Conservation (phyloP, 2,329 filamentous ascomycete genomes). For the Alternaria sp. region DNA sequence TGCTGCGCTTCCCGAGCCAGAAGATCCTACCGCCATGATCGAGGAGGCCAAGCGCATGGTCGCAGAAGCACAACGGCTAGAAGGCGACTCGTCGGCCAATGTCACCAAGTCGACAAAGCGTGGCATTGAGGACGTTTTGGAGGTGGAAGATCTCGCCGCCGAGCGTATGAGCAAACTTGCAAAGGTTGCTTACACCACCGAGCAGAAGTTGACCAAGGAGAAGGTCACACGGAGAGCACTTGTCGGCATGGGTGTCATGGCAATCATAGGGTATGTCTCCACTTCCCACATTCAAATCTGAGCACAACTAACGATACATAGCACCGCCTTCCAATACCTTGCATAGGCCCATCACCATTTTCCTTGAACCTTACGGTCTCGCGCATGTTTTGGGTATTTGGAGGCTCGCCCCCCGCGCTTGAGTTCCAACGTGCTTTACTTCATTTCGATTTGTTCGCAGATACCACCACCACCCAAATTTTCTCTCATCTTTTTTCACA, state of each 20-base stretch:
- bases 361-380: slow-evolving; percentile 1
- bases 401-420: background rate
- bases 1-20: slow-evolving; percentile 72
- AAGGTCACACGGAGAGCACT: slow-evolving; percentile 85
- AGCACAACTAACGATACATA: slow-evolving; percentile 24
- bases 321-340: slow-evolving; percentile 41
- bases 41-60: slow-evolving; percentile 89
- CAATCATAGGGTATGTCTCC: slow-evolving; percentile 84
- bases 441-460: slow-evolving; percentile 17
- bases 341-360: slow-evolving; percentile 10
- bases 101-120: slow-evolving; percentile 40
- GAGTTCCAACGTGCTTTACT: slow-evolving; percentile 1
- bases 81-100: slow-evolving; percentile 37
- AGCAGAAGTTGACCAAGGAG: slow-evolving; percentile 82
- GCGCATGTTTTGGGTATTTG: slow-evolving; percentile 16
- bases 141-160: slow-evolving; percentile 55
- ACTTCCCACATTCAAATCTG: background rate
- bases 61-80: slow-evolving; percentile 67
- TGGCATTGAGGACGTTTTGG: slow-evolving; percentile 65
- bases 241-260: slow-evolving; percentile 82
- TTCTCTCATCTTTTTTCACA: slow-evolving; percentile 9
- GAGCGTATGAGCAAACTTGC: slow-evolving; percentile 72
- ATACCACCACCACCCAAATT: slow-evolving; percentile 19
- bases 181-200: slow-evolving; percentile 62
- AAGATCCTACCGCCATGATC: slow-evolving; percentile 83